Base-by-base conservation (phyloP, 331 rosid species). In the Telfairia occidentalis region DNA sequence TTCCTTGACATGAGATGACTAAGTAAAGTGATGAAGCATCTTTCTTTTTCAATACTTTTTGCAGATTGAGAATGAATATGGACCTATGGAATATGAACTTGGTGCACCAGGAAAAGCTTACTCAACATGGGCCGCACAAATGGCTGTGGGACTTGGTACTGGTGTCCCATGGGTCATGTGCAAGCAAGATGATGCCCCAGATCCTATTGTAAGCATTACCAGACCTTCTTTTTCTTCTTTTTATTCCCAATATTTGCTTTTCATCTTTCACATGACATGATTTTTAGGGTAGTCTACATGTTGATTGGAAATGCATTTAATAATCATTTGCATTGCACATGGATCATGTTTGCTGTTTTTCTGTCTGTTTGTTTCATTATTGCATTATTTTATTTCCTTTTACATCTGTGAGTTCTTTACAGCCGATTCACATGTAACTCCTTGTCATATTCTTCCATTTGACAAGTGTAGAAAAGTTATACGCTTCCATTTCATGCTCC, bases 111-210 rank as follows among this genome's bases (percentile, higher is more conserved):
- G 88, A 53, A 77, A 81, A 59, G 37, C 59, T 1, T 84, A 84
- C 50, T 52, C 81, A 26, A 61, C 63, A 35, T 84, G 88, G 88
- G 81, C 85, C 1, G 88, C 88, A 32, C 50, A 84, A 43, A 84
- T 79, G 78, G 88, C 88, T 65, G 24, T 79, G 50, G 58, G 81
- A 40, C 85, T 79, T 4, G 78, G 78, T 30, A 77, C 67, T 11
- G 78, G 78, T 42, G 85, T 84, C 9, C 85, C 88, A 10, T 84
- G 85, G 88, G 81, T 81, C 72, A 84, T 82, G 88, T 84, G 88
- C 57, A 52, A 7, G 66, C 88, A 84, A 60, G 46, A 49, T 2
- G 85, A 84, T 53, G 88, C 88, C n/a, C 88, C 88, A 2, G 76
- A 82, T 78, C 81, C 85, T 40, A 77, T 84, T 28, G 86, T 73